A percentile compares a stretch with the other conserved stretches of the same genome.
Conservation (phyloP, 2,329 filamentous ascomycete genomes). For the Pseudogymnoascus sp. region DNA sequence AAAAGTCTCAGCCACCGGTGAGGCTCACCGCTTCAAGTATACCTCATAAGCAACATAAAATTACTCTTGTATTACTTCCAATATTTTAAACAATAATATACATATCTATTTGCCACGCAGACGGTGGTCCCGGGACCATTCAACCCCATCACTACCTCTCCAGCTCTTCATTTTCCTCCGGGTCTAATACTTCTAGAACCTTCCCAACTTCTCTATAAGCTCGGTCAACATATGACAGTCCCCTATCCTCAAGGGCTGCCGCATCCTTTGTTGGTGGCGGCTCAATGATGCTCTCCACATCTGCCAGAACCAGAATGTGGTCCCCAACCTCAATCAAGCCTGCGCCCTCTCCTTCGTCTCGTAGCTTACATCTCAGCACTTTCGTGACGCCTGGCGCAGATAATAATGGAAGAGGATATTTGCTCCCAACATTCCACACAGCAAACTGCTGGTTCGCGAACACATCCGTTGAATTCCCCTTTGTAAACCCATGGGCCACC, state of each 20-base stretch:
- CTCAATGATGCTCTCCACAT: conserved; percentile 17
- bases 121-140: neutral
- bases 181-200: conserved; percentile 7
- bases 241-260: neutral
- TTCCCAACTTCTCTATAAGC: conserved; percentile 9
- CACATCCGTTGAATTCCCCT: conserved; percentile 13
- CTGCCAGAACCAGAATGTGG: conserved; percentile 23
- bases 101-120: neutral
- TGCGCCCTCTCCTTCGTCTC: conserved; percentile 6
- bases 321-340: conserved; percentile 22
- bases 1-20: neutral
- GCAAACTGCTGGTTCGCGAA: conserved; percentile 9
- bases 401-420: conserved; percentile 14
- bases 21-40: neutral
- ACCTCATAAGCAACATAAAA: neutral
- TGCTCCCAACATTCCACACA: neutral
- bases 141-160: neutral
- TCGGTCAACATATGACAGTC: conserved; percentile 10
- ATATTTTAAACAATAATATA: conserved; percentile 4
- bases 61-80: neutral
- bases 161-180: neutral
- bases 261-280: conserved; percentile 1
- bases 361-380: conserved; percentile 18
- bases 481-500: conserved; percentile 23
- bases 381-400: conserved; percentile 12